Evolutionary conservation across 1,284 basidiomycete species (phyloP), one percentile per base, ranked within the genome.

Genomic region (Papiliotrema terrestris): DNA sequence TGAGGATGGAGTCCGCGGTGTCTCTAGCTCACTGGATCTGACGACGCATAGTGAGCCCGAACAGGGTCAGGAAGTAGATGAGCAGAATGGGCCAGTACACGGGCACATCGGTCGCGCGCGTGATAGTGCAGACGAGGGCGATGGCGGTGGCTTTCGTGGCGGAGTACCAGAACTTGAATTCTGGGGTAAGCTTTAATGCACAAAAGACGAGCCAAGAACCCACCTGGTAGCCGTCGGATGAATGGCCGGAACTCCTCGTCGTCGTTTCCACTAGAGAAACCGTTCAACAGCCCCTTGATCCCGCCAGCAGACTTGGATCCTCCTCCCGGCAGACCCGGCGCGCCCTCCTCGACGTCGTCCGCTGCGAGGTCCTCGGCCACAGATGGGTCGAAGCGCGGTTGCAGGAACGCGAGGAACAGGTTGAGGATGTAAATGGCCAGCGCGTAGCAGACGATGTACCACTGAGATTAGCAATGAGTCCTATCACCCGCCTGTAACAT

Each of bases 21-120:
- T 9, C 20, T 25, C 11, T 15, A 15, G 61, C 67, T 58, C 72
- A 94, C 91, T 89, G 89, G 69, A 95, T 91, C 78, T 94, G 91
- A 63, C 91, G 81, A 61, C 91, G 83, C 91, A 95, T 94, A 15
- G 91, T 94, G 63, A 95, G 79, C 22, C 87, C 83, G 71, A 94
- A 92, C 46, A 94, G 81, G 49, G 89, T 85, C 74, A 87, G 85
- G 80, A 93, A 92, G 80, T 96, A 96, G 65, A 97, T 81, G 64
- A 98, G 85, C 46, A 96, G 83, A 76, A 98, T 96, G 13, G 93
- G 93, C 92, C 95, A 98, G 78, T 96, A 98, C 22, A 98, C 95
- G 13, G 95, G 95, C 19, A 98, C 87, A 73, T 98, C 93, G 66
- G 95, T 95, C 13, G 80, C 78, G 46, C 86, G 83, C 26, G 87